These are phyloP conservation scores for Salix dunnii DNA, from an alignment of 345 rosid species.

Conservation along the genomic window DNA sequence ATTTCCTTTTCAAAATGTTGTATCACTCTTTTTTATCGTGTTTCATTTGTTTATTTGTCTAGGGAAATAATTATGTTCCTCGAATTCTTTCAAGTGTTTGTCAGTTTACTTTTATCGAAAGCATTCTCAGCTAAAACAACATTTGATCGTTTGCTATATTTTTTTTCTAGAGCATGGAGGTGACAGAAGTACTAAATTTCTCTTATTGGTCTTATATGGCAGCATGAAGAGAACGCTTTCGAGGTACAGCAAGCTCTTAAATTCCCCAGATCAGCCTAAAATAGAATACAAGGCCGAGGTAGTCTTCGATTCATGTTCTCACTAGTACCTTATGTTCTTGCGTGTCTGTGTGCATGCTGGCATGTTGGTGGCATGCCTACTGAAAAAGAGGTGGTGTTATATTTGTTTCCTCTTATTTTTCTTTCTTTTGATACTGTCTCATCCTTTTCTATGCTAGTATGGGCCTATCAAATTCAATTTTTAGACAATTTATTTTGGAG, in stretches of 20 bases:
- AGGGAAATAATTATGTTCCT: background rate
- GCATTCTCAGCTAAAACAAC: background rate
- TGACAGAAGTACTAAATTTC: conserved; percentile 1
- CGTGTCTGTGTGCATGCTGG: background rate
- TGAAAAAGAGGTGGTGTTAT: too few relatives aligned
- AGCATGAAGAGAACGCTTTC: conserved; percentile 76
- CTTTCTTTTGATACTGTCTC: too few relatives aligned
- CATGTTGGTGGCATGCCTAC: too few relatives aligned
- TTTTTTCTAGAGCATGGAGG: background rate
- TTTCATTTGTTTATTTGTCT: background rate
- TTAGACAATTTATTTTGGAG: too few relatives aligned
- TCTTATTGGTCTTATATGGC: conserved; percentile 12
- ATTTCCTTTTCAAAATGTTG: background rate
- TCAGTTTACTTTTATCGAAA: background rate
- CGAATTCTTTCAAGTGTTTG: background rate
- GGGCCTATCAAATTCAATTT: too few relatives aligned
- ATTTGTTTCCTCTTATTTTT: too few relatives aligned
- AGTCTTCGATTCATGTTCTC: conserved; percentile 10
- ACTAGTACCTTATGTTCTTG: background rate
- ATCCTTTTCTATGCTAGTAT: too few relatives aligned
- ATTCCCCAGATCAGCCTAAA: conserved; percentile 42
- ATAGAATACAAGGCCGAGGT: conserved; percentile 58
- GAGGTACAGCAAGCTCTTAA: conserved; percentile 58
- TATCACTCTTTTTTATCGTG: background rate
- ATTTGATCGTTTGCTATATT: too few relatives aligned